Percentiles rank a stretch among this genome's conserved stretches.
These are phyloP conservation scores for Jackrogersella multiformis DNA, from an alignment of 495 filamentous ascomycete genomes.

Conservation along the genomic window DNA sequence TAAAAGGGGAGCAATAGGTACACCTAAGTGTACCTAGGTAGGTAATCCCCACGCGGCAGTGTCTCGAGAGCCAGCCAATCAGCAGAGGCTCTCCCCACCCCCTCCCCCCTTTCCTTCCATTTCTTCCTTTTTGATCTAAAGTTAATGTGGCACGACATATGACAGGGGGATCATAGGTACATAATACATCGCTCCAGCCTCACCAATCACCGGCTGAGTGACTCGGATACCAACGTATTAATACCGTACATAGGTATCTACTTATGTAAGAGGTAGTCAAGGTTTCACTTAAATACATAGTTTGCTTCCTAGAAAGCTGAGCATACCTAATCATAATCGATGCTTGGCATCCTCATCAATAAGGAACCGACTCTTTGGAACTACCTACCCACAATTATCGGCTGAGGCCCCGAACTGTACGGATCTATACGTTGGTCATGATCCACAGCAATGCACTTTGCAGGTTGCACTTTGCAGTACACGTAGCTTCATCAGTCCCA, in stretches of 20 bases:
- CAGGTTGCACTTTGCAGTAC: too few relatives aligned
- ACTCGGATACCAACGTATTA: slow-evolving; percentile 3
- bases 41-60: not conserved
- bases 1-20: too few relatives aligned
- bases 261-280: too few relatives aligned
- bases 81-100: too few relatives aligned
- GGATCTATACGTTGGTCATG: not conserved
- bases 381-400: not conserved
- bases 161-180: not conserved
- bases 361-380: not conserved
- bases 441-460: too few relatives aligned
- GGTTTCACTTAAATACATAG: not conserved
- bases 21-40: too few relatives aligned
- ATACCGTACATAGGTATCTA: too few relatives aligned
- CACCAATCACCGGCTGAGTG: not conserved
- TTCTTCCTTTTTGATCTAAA: not conserved
- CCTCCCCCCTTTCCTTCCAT: too few relatives aligned
- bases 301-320: slow-evolving; percentile 1
- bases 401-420: not conserved
- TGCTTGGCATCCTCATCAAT: not conserved
- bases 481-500: too few relatives aligned
- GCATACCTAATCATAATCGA: not conserved
- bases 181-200: not conserved
- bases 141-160: not conserved
- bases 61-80: slow-evolving; percentile 3